Evolutionary conservation across 2,329 filamentous ascomycete species (phyloP).

Genomic region (Zymoseptoria crescenta): DNA sequence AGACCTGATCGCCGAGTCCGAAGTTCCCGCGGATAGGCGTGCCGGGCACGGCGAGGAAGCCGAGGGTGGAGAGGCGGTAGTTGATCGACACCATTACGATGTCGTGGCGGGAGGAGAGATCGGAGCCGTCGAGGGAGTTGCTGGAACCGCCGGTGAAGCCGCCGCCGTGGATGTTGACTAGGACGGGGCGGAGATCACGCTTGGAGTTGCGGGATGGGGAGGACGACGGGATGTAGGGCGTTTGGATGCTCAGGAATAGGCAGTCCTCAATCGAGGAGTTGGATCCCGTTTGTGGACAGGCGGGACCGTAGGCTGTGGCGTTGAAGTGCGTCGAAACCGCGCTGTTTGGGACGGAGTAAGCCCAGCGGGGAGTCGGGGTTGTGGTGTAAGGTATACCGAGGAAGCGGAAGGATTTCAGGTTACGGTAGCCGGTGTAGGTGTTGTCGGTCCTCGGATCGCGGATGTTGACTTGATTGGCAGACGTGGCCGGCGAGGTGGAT

Average conservation of each 20-base stretch:
- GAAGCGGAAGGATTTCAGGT: constrained; percentile 47
- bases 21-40: constrained; percentile 49
- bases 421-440: constrained; percentile 44
- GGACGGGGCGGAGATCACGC: constrained; percentile 37
- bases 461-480: constrained; percentile 35
- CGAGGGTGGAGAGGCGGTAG: constrained; percentile 52
- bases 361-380: constrained; percentile 35
- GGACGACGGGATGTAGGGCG: constrained; percentile 36
- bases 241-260: constrained; percentile 44
- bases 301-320: constrained; percentile 39
- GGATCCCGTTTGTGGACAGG: constrained; percentile 35
- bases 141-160: constrained; percentile 42
- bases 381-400: constrained; percentile 41
- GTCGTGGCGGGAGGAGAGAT: constrained; percentile 50
- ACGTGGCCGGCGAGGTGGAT: constrained; percentile 27
- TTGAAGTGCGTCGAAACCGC: constrained; percentile 39
- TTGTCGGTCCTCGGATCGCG: constrained; percentile 33
- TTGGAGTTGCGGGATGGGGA: constrained; percentile 23
- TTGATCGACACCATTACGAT: constrained; percentile 54
- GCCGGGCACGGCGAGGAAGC: constrained; percentile 51
- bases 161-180: constrained; percentile 50
- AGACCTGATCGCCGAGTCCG: constrained; percentile 46
- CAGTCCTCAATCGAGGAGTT: constrained; percentile 37
- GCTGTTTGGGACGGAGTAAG: constrained; percentile 42
- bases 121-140: constrained; percentile 42